Evolutionary conservation across 2,329 filamentous ascomycete species (phyloP), one percentile per base, ranked within the genome.

Genomic region (Penicillium sp.): DNA sequence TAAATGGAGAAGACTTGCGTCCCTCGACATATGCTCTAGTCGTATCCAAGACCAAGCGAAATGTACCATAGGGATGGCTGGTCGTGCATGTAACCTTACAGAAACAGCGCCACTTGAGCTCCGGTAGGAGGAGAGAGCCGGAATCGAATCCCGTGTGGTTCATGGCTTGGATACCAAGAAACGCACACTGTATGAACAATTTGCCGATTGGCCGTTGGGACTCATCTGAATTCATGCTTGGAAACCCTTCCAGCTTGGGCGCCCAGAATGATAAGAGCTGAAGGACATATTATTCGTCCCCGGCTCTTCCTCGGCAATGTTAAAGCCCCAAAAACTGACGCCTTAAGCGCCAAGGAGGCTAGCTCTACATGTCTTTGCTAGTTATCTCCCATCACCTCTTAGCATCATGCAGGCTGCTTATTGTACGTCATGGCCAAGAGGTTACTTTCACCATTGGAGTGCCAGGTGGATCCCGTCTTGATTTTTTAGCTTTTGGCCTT

Each of bases 41-140:
- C 16, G 10, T 27, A 12, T 31, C 34, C 13, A 31, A 52, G 27
- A 31, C 3, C 3, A 7, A 32, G n/a, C 8, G 2, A 21, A 16
- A 29, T 32, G 15, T 12, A 23, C 16, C 23, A 25, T 21, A 10
- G 18, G 21, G 27, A 23, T 41, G 7, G 21, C 37, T 13, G 15
- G 37, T 32, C 9, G 37, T 32, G 12, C 21, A 15, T 50, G 46
- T 50, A 45, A 54, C 52, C 46, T 54, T 39, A 40, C 51, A 53
- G 31, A 42, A 50, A 34, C 46, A 25, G 52, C 32, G 25, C 13
- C 18, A 39, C 46, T 21, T 29, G 45, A 27, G 18, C 21, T 18
- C 34, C 7, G 16, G 29, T 16, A 50, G 23, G 15, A 34, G 27
- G 6, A 12, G n/a, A 37, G 12, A 38, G 13, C 18, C 29, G 40